A percentile compares a stretch with the other conserved stretches of the same genome.
phyloP scores from a whole-genome alignment of 1,284 basidiomycete genomes.

The Vanrija sp. region DNA sequence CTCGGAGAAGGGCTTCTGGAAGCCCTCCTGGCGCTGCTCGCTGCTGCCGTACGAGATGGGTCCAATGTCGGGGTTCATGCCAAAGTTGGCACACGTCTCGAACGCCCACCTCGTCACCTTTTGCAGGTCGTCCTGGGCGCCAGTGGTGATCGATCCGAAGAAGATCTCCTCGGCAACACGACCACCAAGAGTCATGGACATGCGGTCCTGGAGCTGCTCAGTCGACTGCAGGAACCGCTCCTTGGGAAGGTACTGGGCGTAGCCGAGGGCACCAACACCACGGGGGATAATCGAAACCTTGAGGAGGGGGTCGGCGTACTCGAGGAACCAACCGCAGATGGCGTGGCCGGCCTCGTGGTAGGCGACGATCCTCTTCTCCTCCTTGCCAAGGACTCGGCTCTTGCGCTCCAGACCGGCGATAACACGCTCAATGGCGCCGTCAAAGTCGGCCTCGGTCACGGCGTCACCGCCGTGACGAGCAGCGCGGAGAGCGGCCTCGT shows the following conservation, averaged over 20 bases:
- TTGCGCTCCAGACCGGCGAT: constrained; percentile 96
- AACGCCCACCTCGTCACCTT: constrained; percentile 99
- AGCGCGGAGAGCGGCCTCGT: constrained; percentile 93
- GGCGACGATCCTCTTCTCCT: constrained; percentile 98
- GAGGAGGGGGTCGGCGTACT: constrained; percentile 92
- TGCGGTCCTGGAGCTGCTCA: constrained; percentile 89
- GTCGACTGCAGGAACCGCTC: constrained; percentile 95
- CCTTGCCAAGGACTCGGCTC: constrained; percentile 83
- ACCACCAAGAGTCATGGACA: constrained; percentile 99
- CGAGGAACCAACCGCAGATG: constrained; percentile 96
- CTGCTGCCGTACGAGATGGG: constrained; percentile 91
- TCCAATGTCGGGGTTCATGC: constrained; percentile 92
- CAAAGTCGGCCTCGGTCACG: constrained; percentile 84
- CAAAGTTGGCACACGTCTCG: constrained; percentile 85
- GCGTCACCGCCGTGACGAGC: constrained; percentile 76
- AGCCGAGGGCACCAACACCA: constrained; percentile 91
- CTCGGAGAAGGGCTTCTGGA: constrained; percentile 98
- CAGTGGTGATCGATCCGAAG: constrained; percentile 93
- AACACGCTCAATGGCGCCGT: constrained; percentile 95
- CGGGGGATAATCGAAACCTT: constrained; percentile 99
- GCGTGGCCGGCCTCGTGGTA: constrained; percentile 99
- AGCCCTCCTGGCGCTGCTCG: constrained; percentile 75
- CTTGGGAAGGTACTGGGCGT: constrained; percentile 92
- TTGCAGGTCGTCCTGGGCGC: constrained; percentile 94
- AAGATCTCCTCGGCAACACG: constrained; percentile 98